phyloP scores from a whole-genome alignment of 768 basidiomycete species.

The Daedaleopsis nitida region DNA sequence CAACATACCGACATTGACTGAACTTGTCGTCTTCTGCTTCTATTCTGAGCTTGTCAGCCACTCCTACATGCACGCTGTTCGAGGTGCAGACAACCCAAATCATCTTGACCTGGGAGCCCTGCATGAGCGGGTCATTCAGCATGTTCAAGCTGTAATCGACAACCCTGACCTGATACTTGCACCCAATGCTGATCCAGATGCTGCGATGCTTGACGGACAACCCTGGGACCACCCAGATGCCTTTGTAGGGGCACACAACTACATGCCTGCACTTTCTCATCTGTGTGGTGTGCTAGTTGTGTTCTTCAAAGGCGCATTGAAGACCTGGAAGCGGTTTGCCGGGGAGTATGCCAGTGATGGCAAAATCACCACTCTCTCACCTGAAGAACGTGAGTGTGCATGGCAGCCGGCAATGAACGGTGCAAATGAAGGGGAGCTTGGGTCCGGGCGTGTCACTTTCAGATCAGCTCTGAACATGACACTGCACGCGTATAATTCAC shows the following conservation, averaged over 20 bases:
- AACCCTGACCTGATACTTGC: background rate
- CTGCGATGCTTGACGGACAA: background rate
- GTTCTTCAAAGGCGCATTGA: background rate
- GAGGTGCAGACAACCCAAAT: background rate
- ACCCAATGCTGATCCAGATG: background rate
- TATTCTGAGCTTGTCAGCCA: constrained; percentile 11
- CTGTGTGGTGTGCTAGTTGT: background rate
- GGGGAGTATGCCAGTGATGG: no score
- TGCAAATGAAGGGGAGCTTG: no score
- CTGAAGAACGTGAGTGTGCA: no score
- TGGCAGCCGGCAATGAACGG: no score
- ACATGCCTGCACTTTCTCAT: background rate
- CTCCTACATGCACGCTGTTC: constrained; percentile 10
- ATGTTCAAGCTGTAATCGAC: background rate
- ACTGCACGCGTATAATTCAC: no score
- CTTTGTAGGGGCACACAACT: background rate
- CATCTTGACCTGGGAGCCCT: background rate
- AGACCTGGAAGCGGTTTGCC: background rate
- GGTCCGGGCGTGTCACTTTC: no score
- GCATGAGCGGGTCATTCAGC: background rate
- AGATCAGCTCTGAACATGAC: no score
- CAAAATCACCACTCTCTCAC: no score
- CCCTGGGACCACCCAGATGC: background rate
- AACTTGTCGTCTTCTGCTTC: constrained; percentile 19
- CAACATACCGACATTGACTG: constrained; percentile 19